A percentile compares a stretch with the other conserved stretches of the same genome.
phyloP scores from a whole-genome alignment of 2,329 filamentous ascomycete genomes.

The Colletotrichum lindemuthianum region DNA sequence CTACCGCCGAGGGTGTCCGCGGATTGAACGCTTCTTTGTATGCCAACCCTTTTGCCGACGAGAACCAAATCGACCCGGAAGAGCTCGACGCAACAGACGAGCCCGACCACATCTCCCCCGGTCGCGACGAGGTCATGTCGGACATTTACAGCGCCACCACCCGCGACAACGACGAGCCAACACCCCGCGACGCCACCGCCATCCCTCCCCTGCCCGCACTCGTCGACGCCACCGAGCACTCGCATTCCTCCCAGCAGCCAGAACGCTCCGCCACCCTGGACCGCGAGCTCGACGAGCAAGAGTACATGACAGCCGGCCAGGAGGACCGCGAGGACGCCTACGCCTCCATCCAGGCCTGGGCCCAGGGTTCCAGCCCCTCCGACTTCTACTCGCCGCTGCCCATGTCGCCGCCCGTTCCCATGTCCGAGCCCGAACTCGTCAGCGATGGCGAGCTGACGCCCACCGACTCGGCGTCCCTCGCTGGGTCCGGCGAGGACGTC shows the following conservation, averaged over 20 bases:
- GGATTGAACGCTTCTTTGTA: constrained; percentile 59
- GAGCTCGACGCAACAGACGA: constrained; percentile 47
- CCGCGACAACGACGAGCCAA: constrained; percentile 44
- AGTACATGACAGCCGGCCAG: constrained; percentile 64
- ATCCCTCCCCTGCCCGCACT: constrained; percentile 43
- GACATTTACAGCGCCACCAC: constrained; percentile 69
- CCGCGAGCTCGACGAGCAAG: constrained; percentile 52
- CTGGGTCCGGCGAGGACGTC: constrained; percentile 61
- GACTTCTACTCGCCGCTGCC: constrained; percentile 70
- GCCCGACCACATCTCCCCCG: constrained; percentile 55
- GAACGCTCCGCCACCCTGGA: constrained; percentile 36
- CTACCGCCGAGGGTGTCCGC: constrained; percentile 51
- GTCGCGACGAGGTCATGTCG: constrained; percentile 58
- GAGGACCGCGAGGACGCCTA: constrained; percentile 60
- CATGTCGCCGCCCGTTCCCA: constrained; percentile 57
- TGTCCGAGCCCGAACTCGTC: constrained; percentile 62
- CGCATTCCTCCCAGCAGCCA: constrained; percentile 9
- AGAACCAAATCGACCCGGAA: constrained; percentile 62
- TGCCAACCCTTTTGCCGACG: constrained; percentile 69
- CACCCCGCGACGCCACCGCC: constrained; percentile 37
- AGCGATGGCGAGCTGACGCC: constrained; percentile 67
- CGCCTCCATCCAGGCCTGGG: constrained; percentile 73
- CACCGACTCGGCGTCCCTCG: constrained; percentile 66
- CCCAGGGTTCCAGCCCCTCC: constrained; percentile 61
- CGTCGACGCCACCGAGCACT: constrained; percentile 44